These are phyloP conservation scores for Lactifluus pinguis DNA, from an alignment of 768 basidiomycete species.

Conservation along the genomic window DNA sequence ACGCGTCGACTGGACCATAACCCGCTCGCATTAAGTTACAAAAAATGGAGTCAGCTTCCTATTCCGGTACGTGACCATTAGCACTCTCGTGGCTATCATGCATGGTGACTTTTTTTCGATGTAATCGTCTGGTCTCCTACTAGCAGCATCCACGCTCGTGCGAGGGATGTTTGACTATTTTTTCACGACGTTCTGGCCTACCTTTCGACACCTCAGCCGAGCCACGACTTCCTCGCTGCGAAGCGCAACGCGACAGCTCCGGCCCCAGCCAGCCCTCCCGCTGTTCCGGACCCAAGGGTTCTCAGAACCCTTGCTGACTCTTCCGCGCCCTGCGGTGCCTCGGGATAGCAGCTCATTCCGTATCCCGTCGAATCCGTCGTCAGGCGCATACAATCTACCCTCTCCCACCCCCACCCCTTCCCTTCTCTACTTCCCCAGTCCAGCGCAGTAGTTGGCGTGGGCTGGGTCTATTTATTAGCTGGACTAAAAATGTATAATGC, in stretches of 20 bases:
- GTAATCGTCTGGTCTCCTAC: too few relatives aligned
- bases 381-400: background rate
- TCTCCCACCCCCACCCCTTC: background rate
- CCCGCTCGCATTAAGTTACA: background rate
- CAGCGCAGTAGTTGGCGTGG: background rate
- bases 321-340: slow-evolving; percentile 1
- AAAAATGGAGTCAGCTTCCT: background rate
- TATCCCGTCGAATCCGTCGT: slow-evolving; percentile 8
- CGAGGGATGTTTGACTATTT: slow-evolving; percentile 1
- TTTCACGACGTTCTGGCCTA: background rate
- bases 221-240: background rate
- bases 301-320: background rate
- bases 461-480: background rate
- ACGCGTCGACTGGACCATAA: background rate
- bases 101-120: background rate
- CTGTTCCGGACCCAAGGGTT: slow-evolving; percentile 1
- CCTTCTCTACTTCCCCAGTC: background rate
- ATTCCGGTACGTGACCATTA: background rate
- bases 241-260: background rate
- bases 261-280: background rate
- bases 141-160: slow-evolving; percentile 1
- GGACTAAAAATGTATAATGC: background rate
- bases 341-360: slow-evolving; percentile 12
- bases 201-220: background rate
- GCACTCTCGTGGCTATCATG: background rate